A percentile compares a stretch with the other conserved stretches of the same genome.
Evolutionary conservation across 1,284 basidiomycete species (phyloP).

Genomic region (Taiwanofungus camphoratus): DNA sequence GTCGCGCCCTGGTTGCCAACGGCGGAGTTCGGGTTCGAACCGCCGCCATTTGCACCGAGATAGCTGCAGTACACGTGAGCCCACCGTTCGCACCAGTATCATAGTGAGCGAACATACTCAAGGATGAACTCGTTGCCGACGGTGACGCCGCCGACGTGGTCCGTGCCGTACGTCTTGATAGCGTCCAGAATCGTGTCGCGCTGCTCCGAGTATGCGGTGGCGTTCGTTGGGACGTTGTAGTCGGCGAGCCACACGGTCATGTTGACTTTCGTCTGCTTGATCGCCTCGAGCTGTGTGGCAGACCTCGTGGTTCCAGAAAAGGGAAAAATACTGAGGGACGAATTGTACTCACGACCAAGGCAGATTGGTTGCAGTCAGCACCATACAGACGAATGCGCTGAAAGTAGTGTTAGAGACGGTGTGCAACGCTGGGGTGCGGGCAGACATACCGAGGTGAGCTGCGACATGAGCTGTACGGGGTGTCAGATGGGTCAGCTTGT

Average conservation of each 20-base stretch:
- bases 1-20: slow-evolving; percentile 50
- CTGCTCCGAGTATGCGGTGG: slow-evolving; percentile 71
- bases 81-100: no score
- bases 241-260: slow-evolving; percentile 85
- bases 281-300: slow-evolving; percentile 60
- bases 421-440: not conserved
- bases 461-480: slow-evolving; percentile 43
- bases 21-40: slow-evolving; percentile 43
- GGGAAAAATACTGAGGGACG: slow-evolving; percentile 7
- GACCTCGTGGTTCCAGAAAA: not conserved
- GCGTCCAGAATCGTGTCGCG: slow-evolving; percentile 60
- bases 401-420: slow-evolving; percentile 1
- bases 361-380: slow-evolving; percentile 53
- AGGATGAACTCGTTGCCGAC: slow-evolving; percentile 84
- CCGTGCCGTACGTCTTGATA: slow-evolving; percentile 74
- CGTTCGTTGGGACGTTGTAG: slow-evolving; percentile 60
- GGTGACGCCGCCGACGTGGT: slow-evolving; percentile 75
- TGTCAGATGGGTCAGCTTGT: slow-evolving; percentile 8
- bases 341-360: slow-evolving; percentile 38
- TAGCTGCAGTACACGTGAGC: slow-evolving; percentile 37
- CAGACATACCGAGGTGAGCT: slow-evolving; percentile 36
- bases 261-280: slow-evolving; percentile 85
- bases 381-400: slow-evolving; percentile 53
- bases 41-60: slow-evolving; percentile 39
- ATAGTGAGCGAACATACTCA: slow-evolving; percentile 40